These are phyloP conservation scores for Sordaria brevicollis DNA, from an alignment of 495 filamentous ascomycete species.

Conservation along the genomic window DNA sequence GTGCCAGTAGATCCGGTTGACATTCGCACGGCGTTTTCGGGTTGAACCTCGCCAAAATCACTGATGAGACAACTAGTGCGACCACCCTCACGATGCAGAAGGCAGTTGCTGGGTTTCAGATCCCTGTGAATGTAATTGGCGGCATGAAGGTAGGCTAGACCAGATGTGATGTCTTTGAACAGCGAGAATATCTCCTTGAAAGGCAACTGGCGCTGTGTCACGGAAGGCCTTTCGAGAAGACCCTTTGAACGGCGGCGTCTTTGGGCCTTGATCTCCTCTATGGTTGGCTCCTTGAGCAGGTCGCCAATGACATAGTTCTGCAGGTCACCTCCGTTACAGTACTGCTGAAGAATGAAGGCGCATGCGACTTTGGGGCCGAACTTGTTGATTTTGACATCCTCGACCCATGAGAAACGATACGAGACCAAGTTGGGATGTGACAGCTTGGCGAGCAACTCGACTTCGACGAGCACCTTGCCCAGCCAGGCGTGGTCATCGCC, in stretches of 20 bases:
- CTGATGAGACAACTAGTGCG: conserved; percentile 76
- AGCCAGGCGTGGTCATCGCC: conserved; percentile 93
- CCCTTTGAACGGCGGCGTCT: conserved; percentile 67
- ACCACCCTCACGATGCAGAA: conserved; percentile 66
- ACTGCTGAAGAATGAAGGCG: conserved; percentile 94
- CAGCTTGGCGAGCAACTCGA: conserved; percentile 81
- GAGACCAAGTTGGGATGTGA: conserved; percentile 94
- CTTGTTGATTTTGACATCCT: conserved; percentile 68
- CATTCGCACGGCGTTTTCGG: conserved; percentile 63
- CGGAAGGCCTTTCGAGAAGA: conserved; percentile 28
- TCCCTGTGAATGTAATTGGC: conserved; percentile 95
- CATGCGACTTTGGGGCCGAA: conserved; percentile 92
- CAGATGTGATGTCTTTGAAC: conserved; percentile 90
- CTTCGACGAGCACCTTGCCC: conserved; percentile 84
- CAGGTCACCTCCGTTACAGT: conserved; percentile 91
- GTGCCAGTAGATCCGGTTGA: conserved; percentile 93
- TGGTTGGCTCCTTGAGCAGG: conserved; percentile 49
- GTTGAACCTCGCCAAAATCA: conserved; percentile 93
- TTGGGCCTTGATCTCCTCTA: conserved; percentile 78
- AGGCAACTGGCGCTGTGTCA: conserved; percentile 50
- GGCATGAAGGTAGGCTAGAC: conserved; percentile 80
- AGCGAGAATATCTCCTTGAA: conserved; percentile 95
- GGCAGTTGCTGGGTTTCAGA: conserved; percentile 90
- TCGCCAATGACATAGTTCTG: conserved; percentile 72
- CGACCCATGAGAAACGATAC: conserved; percentile 94